Conservation (phyloP, 2,329 filamentous ascomycete species). For the Aspergillus floridensis region DNA sequence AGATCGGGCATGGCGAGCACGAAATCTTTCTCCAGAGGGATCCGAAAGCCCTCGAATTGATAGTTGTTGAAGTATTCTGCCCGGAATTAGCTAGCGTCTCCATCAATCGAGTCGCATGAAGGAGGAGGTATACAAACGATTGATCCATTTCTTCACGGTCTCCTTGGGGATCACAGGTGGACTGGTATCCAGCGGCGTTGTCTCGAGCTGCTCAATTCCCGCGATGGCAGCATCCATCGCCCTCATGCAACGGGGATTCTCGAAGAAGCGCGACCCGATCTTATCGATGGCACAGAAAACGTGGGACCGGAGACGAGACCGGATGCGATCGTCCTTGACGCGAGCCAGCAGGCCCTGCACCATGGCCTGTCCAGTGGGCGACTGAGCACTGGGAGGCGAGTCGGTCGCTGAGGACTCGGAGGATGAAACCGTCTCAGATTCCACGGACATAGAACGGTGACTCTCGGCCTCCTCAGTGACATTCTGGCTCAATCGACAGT, state of each 20-base stretch:
- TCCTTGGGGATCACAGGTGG: slow-evolving; percentile 10
- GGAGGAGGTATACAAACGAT: neutral
- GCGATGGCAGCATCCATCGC: slow-evolving; percentile 12
- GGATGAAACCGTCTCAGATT: neutral
- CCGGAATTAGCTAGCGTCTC: too few relatives aligned
- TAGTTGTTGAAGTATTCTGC: slow-evolving; percentile 12
- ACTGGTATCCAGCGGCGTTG: neutral
- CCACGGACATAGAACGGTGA: slow-evolving; percentile 2
- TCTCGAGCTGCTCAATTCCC: slow-evolving; percentile 9
- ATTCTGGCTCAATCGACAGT: slow-evolving; percentile 8
- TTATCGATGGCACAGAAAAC: slow-evolving; percentile 14
- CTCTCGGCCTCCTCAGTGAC: neutral
- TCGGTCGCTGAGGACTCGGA: neutral
- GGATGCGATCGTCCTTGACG: slow-evolving; percentile 3
- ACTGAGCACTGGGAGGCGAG: neutral
- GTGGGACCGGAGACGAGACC: slow-evolving; percentile 7
- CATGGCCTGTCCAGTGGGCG: neutral
- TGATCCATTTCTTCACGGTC: slow-evolving; percentile 6
- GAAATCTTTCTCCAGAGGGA: slow-evolving; percentile 14
- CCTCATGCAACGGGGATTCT: slow-evolving; percentile 9
- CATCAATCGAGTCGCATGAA: too few relatives aligned
- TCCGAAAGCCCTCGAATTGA: slow-evolving; percentile 18
- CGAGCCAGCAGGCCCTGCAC: slow-evolving; percentile 1
- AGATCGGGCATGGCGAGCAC: slow-evolving; percentile 17
- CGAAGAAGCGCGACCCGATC: slow-evolving; percentile 11